These are phyloP conservation scores for Pleurotus tuber-regium DNA, from an alignment of 768 basidiomycete species.

Conservation along the genomic window DNA sequence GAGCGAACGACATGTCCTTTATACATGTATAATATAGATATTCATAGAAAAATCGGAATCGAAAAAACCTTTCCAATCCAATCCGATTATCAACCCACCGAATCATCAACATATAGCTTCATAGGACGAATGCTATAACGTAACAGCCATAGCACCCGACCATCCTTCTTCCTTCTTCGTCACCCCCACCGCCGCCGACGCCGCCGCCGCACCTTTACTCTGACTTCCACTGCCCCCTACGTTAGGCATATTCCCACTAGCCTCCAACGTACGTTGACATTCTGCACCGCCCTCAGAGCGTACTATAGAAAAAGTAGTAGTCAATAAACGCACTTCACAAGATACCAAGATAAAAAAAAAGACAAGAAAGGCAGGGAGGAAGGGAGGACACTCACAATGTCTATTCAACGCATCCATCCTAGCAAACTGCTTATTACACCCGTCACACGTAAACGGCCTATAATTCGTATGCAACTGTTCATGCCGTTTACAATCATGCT, in stretches of 20 bases:
- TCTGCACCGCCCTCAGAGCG: slow-evolving; percentile 83
- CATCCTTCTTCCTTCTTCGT: slow-evolving; percentile 5
- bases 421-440: slow-evolving; percentile 91
- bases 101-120: too few species aligned
- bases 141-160: background rate
- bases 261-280: slow-evolving; percentile 47
- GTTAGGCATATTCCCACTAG: slow-evolving; percentile 13
- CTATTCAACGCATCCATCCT: slow-evolving; percentile 93
- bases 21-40: too few species aligned
- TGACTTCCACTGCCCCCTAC: slow-evolving; percentile 4
- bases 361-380: background rate
- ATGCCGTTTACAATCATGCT: slow-evolving; percentile 96
- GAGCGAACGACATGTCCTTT: too few species aligned
- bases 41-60: too few species aligned
- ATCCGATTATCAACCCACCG: too few species aligned
- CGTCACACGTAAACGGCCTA: slow-evolving; percentile 89
- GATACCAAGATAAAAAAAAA: background rate
- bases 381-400: slow-evolving; percentile 64
- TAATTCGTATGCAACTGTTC: slow-evolving; percentile 93
- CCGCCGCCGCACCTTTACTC: slow-evolving; percentile 13
- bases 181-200: slow-evolving; percentile 6
- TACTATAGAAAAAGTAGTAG: slow-evolving; percentile 42
- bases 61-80: too few species aligned
- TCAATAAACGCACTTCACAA: too few species aligned
- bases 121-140: slow-evolving; percentile 6